phyloP scores from a whole-genome alignment of 2,329 filamentous ascomycete genomes.

The Calonectria fujianensis region DNA sequence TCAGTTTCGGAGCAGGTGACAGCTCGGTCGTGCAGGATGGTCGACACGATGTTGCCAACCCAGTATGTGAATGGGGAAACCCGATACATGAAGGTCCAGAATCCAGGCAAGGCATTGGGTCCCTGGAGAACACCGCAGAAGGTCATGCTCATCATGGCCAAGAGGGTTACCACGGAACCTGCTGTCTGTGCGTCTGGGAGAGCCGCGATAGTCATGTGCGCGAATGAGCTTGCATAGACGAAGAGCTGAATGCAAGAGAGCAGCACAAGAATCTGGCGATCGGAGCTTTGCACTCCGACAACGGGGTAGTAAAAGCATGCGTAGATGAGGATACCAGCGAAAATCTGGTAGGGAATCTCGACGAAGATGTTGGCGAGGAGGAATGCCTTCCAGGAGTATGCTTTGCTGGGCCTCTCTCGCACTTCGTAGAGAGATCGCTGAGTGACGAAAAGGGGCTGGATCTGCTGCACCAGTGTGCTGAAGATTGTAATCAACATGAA shows the following conservation, averaged over 20 bases:
- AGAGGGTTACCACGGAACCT: conserved; percentile 20
- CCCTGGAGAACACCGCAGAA: conserved; percentile 77
- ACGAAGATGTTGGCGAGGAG: conserved; percentile 82
- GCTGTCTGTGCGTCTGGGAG: conserved; percentile 79
- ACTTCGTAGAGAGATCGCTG: conserved; percentile 87
- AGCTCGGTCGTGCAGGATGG: conserved; percentile 72
- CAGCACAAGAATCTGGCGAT: conserved; percentile 74
- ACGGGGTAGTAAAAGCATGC: conserved; percentile 82
- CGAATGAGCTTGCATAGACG: conserved; percentile 80
- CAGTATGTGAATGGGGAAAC: conserved; percentile 49
- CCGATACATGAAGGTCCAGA: conserved; percentile 45
- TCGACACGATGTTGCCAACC: conserved; percentile 78
- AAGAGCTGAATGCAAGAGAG: conserved; percentile 77
- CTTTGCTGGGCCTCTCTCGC: conserved; percentile 83
- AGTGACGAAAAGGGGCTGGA: conserved; percentile 85
- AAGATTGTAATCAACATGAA: conserved; percentile 88
- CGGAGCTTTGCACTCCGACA: conserved; percentile 66
- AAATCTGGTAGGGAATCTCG: conserved; percentile 82
- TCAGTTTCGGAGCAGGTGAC: conserved; percentile 73
- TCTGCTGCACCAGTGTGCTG: conserved; percentile 80
- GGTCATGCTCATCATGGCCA: conserved; percentile 69
- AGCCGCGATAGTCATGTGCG: conserved; percentile 80
- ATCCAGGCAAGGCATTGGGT: conserved; percentile 59
- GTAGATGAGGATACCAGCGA: conserved; percentile 79
- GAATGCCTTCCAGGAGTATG: conserved; percentile 85